Base-by-base conservation (phyloP, 2,329 filamentous ascomycete species). In the Ophiocordyceps australis region DNA sequence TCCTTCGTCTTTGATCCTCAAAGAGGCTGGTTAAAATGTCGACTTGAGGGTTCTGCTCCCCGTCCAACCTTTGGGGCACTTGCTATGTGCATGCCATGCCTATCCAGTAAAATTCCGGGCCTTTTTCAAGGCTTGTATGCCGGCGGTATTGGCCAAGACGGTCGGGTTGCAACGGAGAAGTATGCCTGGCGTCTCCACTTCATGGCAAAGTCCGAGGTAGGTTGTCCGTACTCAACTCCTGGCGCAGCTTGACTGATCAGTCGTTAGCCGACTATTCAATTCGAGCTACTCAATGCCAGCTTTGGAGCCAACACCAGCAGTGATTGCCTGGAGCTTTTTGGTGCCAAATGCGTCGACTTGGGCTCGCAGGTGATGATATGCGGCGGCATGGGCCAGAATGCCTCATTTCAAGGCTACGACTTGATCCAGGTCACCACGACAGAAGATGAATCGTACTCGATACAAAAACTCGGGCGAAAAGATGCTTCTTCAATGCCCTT, bases 131-230 rank as follows among this genome's bases (percentile, higher is more conserved):
- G 83, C 1, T 45, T 86, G 2, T 37, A 89, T 3, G 55, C 69
- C 12, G 83, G 83, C 12, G 85, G 85, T 1, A 74, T 91, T 40
- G 57, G 60, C 14, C 50, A 51, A 20, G 61, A 74, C 41, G 79
- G 76, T 4, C 54, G 61, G 7, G 55, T 91, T 10, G 50, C 69
- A 13, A 52, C 62, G 22, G 65, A 74, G 30, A 54, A 73, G 10
- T 74, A 76, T 55, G 50, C 54, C 25, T 91, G 80, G 79, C 54
- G 49, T 23, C 40, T 76, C 26, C 49, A 54, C n/a, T n/a, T n/a
- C 19, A 42, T 49, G 15, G 41, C 47, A n/a, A 39, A 46, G 22
- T 29, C 46, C 17, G 30, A 47, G 37, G 57, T 58, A 43, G 29
- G 48, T 42, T 8, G 14, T 12, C 22, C 9, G 7, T 14, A 17